These are phyloP conservation scores for Luvunga scandens DNA, from an alignment of 345 rosid genomes.

Conservation along the genomic window DNA sequence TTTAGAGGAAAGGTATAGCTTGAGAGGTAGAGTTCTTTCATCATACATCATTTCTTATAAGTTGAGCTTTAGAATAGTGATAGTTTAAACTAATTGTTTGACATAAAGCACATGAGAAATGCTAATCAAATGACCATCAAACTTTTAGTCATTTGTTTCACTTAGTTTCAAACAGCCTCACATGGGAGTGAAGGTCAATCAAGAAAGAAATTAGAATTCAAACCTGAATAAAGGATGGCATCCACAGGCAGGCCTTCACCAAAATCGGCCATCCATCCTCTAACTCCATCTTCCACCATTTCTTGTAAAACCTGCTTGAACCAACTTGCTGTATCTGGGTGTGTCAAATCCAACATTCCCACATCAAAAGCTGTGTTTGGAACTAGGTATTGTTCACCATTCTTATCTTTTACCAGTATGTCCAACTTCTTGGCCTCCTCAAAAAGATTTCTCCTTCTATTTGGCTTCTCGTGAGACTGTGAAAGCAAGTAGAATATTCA, in stretches of 20 bases:
- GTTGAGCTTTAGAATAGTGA: background rate
- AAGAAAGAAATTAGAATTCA: constrained; percentile 1
- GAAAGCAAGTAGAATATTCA: constrained; percentile 16
- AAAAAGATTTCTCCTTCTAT: constrained; percentile 50
- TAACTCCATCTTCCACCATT: constrained; percentile 67
- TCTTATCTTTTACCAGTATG: constrained; percentile 53
- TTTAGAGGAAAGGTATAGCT: background rate
- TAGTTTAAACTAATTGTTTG: background rate
- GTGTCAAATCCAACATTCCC: constrained; percentile 76
- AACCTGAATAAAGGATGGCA: constrained; percentile 63
- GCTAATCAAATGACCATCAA: background rate
- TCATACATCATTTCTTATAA: background rate
- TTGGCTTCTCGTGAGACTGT: constrained; percentile 51
- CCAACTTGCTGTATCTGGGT: constrained; percentile 59
- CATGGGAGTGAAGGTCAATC: background rate
- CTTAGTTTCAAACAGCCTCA: background rate
- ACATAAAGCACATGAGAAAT: background rate
- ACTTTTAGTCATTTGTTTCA: background rate
- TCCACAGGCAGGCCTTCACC: constrained; percentile 79
- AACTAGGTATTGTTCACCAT: constrained; percentile 62
- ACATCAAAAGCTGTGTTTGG: constrained; percentile 75
- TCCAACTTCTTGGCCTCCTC: constrained; percentile 61
- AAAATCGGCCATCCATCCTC: constrained; percentile 89
- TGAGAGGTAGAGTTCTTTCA: background rate
- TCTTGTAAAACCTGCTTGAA: constrained; percentile 61